Evolutionary conservation across 1,284 basidiomycete genomes (phyloP).

Genomic region (Papiliotrema terrestris): DNA sequence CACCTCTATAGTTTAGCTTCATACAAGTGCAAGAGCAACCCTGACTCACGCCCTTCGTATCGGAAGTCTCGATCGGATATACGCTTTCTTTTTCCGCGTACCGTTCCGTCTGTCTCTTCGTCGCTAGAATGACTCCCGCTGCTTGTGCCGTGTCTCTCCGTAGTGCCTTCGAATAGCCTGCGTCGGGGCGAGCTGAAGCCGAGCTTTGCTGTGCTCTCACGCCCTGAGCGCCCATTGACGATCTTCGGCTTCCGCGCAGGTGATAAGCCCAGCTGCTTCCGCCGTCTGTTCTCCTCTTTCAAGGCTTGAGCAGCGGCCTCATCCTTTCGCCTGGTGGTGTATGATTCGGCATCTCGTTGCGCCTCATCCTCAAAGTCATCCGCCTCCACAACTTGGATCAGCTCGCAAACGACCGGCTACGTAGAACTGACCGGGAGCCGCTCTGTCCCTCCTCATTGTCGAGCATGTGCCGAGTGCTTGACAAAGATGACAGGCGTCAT

Average conservation of each 20-base stretch:
- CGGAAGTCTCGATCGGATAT: constrained; percentile 7
- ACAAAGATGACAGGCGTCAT: too few species aligned
- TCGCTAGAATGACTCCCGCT: constrained; percentile 1
- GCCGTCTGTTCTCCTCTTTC: constrained; percentile 21
- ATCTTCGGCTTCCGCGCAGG: constrained; percentile 11
- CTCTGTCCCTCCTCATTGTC: too few species aligned
- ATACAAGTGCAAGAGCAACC: background rate
- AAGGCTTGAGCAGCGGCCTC: constrained; percentile 12
- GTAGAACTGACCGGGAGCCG: too few species aligned
- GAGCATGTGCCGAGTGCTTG: too few species aligned
- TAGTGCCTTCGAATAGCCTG: background rate
- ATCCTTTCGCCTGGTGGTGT: constrained; percentile 13
- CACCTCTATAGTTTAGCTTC: constrained; percentile 16
- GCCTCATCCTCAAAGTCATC: constrained; percentile 36
- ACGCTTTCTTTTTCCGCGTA: constrained; percentile 2
- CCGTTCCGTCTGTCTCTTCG: background rate
- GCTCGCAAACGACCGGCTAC: background rate
- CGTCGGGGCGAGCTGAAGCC: too few species aligned
- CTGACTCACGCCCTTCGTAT: constrained; percentile 37
- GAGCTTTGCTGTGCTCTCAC: too few species aligned
- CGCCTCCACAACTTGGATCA: constrained; percentile 14
- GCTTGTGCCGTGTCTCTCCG: background rate
- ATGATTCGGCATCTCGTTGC: constrained; percentile 18
- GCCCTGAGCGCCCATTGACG: too few species aligned
- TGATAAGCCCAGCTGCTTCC: constrained; percentile 17